Evolutionary conservation across 1,284 basidiomycete species (phyloP).

Genomic region (Coriolopsis trogii): DNA sequence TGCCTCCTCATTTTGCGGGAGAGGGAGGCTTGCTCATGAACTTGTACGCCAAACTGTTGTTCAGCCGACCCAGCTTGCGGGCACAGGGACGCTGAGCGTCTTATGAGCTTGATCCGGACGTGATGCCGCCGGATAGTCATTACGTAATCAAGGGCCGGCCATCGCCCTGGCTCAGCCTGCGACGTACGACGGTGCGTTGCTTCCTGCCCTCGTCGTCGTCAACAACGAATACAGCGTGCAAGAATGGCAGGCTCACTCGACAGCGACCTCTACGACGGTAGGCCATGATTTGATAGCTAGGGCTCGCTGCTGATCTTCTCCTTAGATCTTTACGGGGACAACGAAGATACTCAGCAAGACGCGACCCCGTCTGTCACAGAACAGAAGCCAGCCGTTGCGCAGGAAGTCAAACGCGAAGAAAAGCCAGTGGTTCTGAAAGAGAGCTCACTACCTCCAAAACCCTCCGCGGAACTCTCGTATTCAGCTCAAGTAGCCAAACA

Average conservation of each 20-base stretch:
- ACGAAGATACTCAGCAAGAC: slow-evolving; percentile 24
- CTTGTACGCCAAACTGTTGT: no score
- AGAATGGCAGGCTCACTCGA: slow-evolving; percentile 29
- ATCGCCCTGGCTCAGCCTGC: no score
- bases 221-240: slow-evolving; percentile 9
- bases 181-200: no score
- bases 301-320: neutral
- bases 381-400: slow-evolving; percentile 5
- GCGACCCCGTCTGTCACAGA: slow-evolving; percentile 11
- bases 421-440: slow-evolving; percentile 16
- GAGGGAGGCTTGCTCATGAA: no score
- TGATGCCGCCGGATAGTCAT: no score
- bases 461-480: slow-evolving; percentile 50
- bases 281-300: neutral
- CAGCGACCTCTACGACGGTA: slow-evolving; percentile 31
- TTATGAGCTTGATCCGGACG: no score
- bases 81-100: no score
- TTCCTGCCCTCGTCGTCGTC: neutral
- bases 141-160: no score
- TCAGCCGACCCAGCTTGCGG: no score
- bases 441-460: slow-evolving; percentile 30
- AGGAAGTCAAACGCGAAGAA: slow-evolving; percentile 19
- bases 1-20: no score
- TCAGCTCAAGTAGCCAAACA: slow-evolving; percentile 74
- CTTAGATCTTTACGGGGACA: slow-evolving; percentile 30